A percentile compares a stretch with the other conserved stretches of the same genome.
These are phyloP conservation scores for Lentinus brumalis DNA, from an alignment of 768 basidiomycete species.

Conservation along the genomic window DNA sequence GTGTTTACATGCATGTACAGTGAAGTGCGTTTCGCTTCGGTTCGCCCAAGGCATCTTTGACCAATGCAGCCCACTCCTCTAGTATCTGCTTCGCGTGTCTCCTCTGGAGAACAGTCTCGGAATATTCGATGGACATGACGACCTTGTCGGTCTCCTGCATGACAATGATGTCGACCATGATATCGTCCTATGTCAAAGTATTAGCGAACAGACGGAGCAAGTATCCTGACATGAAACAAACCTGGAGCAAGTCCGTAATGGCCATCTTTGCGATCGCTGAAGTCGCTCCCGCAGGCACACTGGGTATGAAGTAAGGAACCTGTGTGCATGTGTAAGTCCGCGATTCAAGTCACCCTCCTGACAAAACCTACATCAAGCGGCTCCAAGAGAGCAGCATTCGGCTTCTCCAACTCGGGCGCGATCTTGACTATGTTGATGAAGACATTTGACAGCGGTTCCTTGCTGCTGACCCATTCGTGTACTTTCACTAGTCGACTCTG, in stretches of 20 bases:
- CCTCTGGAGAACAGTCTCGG: not conserved
- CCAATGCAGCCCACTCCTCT: conserved; percentile 13
- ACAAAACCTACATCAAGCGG: conserved; percentile 36
- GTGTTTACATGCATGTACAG: not conserved
- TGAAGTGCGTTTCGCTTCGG: not conserved
- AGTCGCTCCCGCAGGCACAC: conserved; percentile 4
- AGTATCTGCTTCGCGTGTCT: conserved; percentile 4
- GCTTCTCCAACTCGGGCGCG: conserved; percentile 28
- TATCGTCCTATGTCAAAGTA: conserved; percentile 30
- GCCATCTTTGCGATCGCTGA: conserved; percentile 19
- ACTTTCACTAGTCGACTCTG: conserved; percentile 42
- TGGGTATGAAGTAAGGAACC: conserved; percentile 41
- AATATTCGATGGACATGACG: conserved; percentile 18
- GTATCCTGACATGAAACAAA: conserved; percentile 2
- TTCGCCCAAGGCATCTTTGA: conserved; percentile 7
- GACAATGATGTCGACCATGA: conserved; percentile 35
- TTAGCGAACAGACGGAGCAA: not conserved
- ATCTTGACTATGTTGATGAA: conserved; percentile 46
- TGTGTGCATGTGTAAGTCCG: conserved; percentile 10
- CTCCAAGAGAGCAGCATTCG: conserved; percentile 26
- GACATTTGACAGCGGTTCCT: conserved; percentile 43
- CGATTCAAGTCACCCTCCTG: not conserved
- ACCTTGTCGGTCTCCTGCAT: conserved; percentile 11
- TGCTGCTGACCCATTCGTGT: conserved; percentile 38
- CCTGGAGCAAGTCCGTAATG: conserved; percentile 30